Evolutionary conservation across 1,284 basidiomycete species (phyloP).

Genomic region (Athelia psychrophila): DNA sequence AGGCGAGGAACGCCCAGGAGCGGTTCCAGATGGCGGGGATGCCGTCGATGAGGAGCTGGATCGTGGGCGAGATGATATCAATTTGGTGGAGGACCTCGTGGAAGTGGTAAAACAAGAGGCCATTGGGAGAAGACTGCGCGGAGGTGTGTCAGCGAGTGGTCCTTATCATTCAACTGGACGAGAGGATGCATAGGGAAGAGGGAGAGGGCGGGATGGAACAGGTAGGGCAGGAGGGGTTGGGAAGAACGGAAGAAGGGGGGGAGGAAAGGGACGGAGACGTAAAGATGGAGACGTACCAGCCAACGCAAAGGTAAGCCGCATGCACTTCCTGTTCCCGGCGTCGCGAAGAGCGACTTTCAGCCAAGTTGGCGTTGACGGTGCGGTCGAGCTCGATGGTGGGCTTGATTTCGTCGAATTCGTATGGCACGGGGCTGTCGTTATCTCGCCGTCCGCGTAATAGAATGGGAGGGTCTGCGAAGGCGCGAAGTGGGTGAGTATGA

Average conservation of each 20-base stretch:
- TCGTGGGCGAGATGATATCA: conserved; percentile 59
- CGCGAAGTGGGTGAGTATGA: too few relatives aligned
- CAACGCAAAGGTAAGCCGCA: conserved; percentile 65
- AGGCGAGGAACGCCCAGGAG: conserved; percentile 55
- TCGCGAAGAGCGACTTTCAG: conserved; percentile 57
- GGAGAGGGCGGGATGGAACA: too few relatives aligned
- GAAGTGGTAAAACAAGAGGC: conserved; percentile 75
- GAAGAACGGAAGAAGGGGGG: too few relatives aligned
- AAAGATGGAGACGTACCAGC: too few relatives aligned
- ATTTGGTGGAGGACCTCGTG: conserved; percentile 68
- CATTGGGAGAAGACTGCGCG: conserved; percentile 76
- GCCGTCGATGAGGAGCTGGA: conserved; percentile 70
- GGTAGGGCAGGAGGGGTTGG: too few relatives aligned
- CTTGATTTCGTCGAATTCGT: conserved; percentile 78
- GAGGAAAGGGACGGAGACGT: too few relatives aligned
- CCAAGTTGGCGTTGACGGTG: conserved; percentile 47
- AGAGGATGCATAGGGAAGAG: too few relatives aligned
- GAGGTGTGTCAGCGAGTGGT: too few relatives aligned
- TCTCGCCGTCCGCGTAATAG: conserved; percentile 73
- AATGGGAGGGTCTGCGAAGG: conserved; percentile 61
- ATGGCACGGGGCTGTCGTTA: conserved; percentile 71
- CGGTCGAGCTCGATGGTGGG: conserved; percentile 66
- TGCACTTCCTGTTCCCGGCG: conserved; percentile 64
- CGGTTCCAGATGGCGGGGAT: conserved; percentile 77
- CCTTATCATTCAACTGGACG: too few relatives aligned